Evolutionary conservation across 495 filamentous ascomycete genomes (phyloP).

Genomic region (Cairneyella variabilis): DNA sequence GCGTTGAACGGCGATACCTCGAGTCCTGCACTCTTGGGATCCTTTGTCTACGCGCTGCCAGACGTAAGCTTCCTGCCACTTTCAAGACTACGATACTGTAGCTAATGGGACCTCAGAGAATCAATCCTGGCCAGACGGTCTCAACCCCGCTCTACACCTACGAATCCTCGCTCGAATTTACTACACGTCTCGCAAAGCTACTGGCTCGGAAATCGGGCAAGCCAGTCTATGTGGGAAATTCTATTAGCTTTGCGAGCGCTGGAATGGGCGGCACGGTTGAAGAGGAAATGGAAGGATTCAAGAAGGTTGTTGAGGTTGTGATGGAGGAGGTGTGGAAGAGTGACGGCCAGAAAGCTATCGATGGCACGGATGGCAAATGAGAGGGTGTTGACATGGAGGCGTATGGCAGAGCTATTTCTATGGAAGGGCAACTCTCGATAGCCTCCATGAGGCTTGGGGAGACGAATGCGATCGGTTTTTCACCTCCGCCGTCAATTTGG

Average conservation of each 20-base stretch:
- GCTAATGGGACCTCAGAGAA: conserved; percentile 36
- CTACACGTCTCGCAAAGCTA: conserved; percentile 78
- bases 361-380: conserved; percentile 1
- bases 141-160: conserved; percentile 77
- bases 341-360: neutral
- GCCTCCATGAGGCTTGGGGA: too few relatives aligned
- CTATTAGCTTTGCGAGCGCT: conserved; percentile 60
- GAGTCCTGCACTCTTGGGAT: conserved; percentile 57
- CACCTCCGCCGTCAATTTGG: too few relatives aligned
- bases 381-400: too few relatives aligned
- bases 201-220: conserved; percentile 63
- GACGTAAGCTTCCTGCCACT: conserved; percentile 55
- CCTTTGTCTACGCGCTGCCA: conserved; percentile 90
- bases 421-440: too few relatives aligned
- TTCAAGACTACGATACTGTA: neutral
- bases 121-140: conserved; percentile 56
- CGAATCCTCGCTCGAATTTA: conserved; percentile 76
- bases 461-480: too few relatives aligned
- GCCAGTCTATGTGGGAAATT: conserved; percentile 83
- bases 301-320: conserved; percentile 64
- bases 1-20: conserved; percentile 55
- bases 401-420: too few relatives aligned
- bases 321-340: conserved; percentile 32
- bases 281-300: conserved; percentile 90
- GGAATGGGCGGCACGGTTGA: conserved; percentile 74